Base-by-base conservation (phyloP, 1,284 basidiomycete species). In the Takashimella tepidaria region DNA sequence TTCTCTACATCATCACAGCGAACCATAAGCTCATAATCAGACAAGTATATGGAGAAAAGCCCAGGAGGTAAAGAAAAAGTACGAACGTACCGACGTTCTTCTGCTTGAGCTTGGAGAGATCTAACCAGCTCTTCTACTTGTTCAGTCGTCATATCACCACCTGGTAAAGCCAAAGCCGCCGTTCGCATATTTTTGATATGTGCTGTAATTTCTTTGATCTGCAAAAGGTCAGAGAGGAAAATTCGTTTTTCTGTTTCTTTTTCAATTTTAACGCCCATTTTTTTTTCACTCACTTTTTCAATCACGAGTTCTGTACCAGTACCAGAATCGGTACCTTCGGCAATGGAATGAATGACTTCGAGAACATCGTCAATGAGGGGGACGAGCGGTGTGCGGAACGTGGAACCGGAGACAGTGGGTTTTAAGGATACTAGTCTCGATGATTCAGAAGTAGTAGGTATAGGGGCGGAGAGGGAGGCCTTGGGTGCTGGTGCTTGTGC, bases 41-140 rank as follows among this genome's bases (percentile, higher is more conserved):
- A n/a, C n/a, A n/a, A n/a, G n/a, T n/a, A n/a, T n/a, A n/a, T n/a
- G n/a, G n/a, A n/a, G n/a, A n/a, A n/a, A n/a, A n/a, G n/a, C n/a
- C n/a, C n/a, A n/a, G n/a, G n/a, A n/a, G n/a, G n/a, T n/a, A n/a
- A n/a, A n/a, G n/a, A n/a, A n/a, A n/a, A n/a, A n/a, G n/a, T n/a
- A n/a, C n/a, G n/a, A n/a, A 56, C 63, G 46, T 22, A 66, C 66
- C 61, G 48, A 45, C 64, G 53, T 26, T 55, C 59, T 4, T 64
- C 64, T 11, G 56, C 61, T 47, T 68, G 61, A 13, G 45, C 52
- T 16, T 59, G 55, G 24, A 66, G 41, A 12, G 57, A 41, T 12
- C 45, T 43, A 13, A 23, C 37, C 31, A 68, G 37, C 27, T 49
- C 45, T 16, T 44, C 41, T 16, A 64, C 47, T 24, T 63, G 50